These are phyloP conservation scores for Thraustotheca clavata DNA, from an alignment of 352 stramenopile species.

Conservation along the genomic window DNA sequence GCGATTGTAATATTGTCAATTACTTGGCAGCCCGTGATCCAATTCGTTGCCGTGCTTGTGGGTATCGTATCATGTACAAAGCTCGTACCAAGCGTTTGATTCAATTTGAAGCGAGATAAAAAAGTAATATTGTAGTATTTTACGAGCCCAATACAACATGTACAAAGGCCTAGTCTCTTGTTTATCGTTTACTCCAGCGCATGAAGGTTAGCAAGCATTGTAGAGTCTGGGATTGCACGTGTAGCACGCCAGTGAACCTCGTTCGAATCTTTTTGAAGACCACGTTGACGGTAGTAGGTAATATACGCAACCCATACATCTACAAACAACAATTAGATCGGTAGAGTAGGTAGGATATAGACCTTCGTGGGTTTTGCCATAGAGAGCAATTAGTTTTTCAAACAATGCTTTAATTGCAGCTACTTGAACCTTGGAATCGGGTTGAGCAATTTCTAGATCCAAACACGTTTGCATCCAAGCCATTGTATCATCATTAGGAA, in stretches of 20 bases:
- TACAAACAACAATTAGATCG: conserved; percentile 6
- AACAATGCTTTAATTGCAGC: conserved; percentile 53
- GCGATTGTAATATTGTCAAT: conserved; percentile 94
- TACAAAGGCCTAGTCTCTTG: too few relatives aligned
- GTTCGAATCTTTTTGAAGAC: conserved; percentile 44
- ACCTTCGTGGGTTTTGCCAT: conserved; percentile 45
- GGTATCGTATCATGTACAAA: conserved; percentile 98
- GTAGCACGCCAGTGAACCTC: conserved; percentile 58
- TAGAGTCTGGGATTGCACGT: conserved; percentile 30
- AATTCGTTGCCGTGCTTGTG: conserved; percentile 93
- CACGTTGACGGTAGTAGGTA: conserved; percentile 38
- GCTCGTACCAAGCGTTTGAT: conserved; percentile 92
- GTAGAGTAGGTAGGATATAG: not conserved
- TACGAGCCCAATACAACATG: too few relatives aligned
- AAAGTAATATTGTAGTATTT: too few relatives aligned
- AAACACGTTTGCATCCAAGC: conserved; percentile 62
- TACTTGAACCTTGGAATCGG: conserved; percentile 26
- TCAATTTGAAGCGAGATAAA: conserved; percentile 86
- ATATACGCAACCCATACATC: conserved; percentile 61
- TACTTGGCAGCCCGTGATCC: conserved; percentile 93
- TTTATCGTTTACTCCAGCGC: not conserved
- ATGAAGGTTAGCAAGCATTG: not conserved
- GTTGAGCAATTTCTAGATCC: conserved; percentile 49
- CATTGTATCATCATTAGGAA: conserved; percentile 48
- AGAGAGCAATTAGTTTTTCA: conserved; percentile 78